Conservation (phyloP, 345 rosid species). For the Diplotaxis tenuifolia region DNA sequence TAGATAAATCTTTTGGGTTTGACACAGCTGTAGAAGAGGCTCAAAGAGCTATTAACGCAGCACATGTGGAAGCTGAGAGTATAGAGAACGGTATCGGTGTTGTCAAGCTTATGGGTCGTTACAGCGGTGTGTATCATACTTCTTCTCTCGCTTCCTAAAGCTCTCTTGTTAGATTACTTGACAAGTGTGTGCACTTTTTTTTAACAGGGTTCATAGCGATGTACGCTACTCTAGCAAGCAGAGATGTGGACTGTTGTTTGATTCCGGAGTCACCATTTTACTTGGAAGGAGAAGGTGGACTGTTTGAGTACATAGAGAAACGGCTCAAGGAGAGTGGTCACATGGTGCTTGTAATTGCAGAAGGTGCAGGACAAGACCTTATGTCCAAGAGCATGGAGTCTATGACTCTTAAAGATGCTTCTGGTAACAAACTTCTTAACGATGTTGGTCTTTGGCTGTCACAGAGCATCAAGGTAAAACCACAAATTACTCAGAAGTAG, state of each 20-base stretch:
- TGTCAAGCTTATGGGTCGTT: constrained; percentile 81
- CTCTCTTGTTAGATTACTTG: background rate
- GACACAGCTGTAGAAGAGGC: constrained; percentile 89
- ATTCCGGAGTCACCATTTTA: constrained; percentile 84
- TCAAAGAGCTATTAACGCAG: constrained; percentile 80
- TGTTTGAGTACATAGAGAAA: constrained; percentile 61
- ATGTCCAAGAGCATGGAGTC: constrained; percentile 53
- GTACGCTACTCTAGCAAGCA: constrained; percentile 85
- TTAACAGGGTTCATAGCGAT: constrained; percentile 74
- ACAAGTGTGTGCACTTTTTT: background rate
- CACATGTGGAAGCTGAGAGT: constrained; percentile 78
- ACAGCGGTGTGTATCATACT: constrained; percentile 50
- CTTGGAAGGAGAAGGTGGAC: constrained; percentile 76
- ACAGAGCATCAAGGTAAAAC: constrained; percentile 60
- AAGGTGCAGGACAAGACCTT: constrained; percentile 82
- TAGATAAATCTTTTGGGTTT: constrained; percentile 77
- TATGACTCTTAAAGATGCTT: constrained; percentile 53
- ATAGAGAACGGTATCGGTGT: constrained; percentile 67
- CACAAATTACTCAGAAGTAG: background rate
- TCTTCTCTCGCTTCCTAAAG: background rate
- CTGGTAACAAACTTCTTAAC: constrained; percentile 81
- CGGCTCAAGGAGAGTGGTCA: constrained; percentile 74
- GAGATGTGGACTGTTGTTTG: constrained; percentile 89
- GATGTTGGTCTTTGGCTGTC: constrained; percentile 77
- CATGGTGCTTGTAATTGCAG: constrained; percentile 79